Percentiles rank a stretch among this genome's conserved stretches.
Evolutionary conservation across 1,284 basidiomycete species (phyloP).

Genomic region (Cutaneotrichosporon dermatis): DNA sequence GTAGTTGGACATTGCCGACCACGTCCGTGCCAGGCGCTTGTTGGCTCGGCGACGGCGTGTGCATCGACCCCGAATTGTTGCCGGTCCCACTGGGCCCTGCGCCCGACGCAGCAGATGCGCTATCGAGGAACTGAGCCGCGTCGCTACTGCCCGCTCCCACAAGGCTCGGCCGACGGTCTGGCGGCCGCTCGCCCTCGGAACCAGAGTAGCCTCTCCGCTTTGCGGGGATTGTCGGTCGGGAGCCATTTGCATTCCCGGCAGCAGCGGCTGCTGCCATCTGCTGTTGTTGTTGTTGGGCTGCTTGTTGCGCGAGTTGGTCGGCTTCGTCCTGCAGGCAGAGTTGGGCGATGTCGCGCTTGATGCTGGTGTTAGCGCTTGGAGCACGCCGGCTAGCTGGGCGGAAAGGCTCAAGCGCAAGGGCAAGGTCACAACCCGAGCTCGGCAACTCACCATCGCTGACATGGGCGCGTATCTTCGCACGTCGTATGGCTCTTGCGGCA

Average conservation of each 20-base stretch:
- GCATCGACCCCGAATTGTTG: background rate
- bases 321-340: slow-evolving; percentile 19
- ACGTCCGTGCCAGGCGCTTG: slow-evolving; percentile 3
- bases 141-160: background rate
- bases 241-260: background rate
- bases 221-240: slow-evolving; percentile 8
- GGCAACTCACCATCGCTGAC: slow-evolving; percentile 19
- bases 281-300: slow-evolving; percentile 17
- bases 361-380: slow-evolving; percentile 19
- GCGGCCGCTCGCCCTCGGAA: background rate
- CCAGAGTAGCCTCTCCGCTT: slow-evolving; percentile 13
- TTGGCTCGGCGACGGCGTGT: background rate
- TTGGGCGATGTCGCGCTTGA: slow-evolving; percentile 23
- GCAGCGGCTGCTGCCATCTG: slow-evolving; percentile 9
- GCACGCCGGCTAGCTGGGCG: background rate
- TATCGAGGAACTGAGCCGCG: background rate
- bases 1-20: slow-evolving; percentile 5
- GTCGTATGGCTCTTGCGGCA: slow-evolving; percentile 22
- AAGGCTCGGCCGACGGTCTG: slow-evolving; percentile 1
- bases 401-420: too few relatives aligned
- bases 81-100: background rate
- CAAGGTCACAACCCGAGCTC: background rate
- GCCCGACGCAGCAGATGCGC: background rate
- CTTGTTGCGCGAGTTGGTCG: slow-evolving; percentile 19
- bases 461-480: slow-evolving; percentile 20